Base-by-base conservation (phyloP, 2,329 filamentous ascomycete species). In the Tolypocladium album region DNA sequence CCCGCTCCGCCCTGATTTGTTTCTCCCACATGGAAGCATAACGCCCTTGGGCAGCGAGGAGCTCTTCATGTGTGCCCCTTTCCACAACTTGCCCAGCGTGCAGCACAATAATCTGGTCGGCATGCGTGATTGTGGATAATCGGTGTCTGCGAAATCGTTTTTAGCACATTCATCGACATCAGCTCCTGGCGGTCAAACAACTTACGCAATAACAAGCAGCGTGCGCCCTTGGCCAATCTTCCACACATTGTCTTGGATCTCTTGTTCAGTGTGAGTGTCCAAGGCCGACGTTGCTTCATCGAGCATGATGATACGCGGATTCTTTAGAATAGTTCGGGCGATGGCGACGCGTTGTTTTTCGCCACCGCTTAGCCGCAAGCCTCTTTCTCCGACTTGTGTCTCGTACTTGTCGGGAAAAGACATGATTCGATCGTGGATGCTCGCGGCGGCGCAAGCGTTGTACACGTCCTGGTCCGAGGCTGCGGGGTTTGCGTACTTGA, bases 301-400 rank as follows among this genome's bases (percentile, higher is more conserved):
- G 45, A 97, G 79, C 75, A 97, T 88, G 69, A 96, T 96, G 68
- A 97, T 92, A 58, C 88, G 87, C 1, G 92, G 92, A 66, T 96
- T 86, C 75, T 97, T 97, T 65, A 97, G 81, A 64, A 97, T 94
- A 0, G 92, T 96, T 59, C 92, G 87, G 24, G 92, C 92, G 72
- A 97, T 96, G 3, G 92, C 92, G 56, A 97, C 90, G 58, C 92
- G 87, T 72, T 97, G 92, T 73, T 96, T 95, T 74, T 97, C 92
- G 58, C 92, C 92, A 61, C 92, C 92, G 62, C 90, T 95, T 3
- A 96, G 79, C 58, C 91, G 86, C 56, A 96, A 79, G 39, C 92
- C 92, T 62, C 92, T 88, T 73, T 96, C 92, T 64, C 92, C 92
- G 57, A 97, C 92, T 71, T 92, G 93, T 11, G 92, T 96, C 53